Evolutionary conservation across 164 flowering plant genomes (phyloP).

Genomic region (Hamamelis virginiana): DNA sequence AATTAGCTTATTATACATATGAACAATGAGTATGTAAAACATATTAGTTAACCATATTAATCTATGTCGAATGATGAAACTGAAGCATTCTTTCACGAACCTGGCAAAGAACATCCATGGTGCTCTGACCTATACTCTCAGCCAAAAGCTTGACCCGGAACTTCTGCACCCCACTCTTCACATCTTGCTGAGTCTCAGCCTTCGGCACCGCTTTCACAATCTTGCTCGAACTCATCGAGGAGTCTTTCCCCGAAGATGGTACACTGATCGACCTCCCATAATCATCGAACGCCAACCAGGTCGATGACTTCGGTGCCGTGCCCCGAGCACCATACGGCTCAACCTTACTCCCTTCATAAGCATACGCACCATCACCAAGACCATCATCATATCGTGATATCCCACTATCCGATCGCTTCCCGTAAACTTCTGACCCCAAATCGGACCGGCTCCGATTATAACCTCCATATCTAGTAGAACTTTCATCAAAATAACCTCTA

Average conservation of each 20-base stretch:
- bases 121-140: slow-evolving; percentile 72
- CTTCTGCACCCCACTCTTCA: slow-evolving; percentile 81
- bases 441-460: slow-evolving; percentile 29
- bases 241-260: slow-evolving; percentile 30
- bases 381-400: slow-evolving; percentile 33
- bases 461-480: slow-evolving; percentile 30
- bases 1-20: too few relatives aligned
- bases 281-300: slow-evolving; percentile 75
- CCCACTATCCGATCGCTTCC: slow-evolving; percentile 33
- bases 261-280: slow-evolving; percentile 69
- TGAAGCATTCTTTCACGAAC: slow-evolving; percentile 30
- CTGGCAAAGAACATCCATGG: slow-evolving; percentile 98
- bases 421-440: slow-evolving; percentile 37
- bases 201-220: slow-evolving; percentile 88
- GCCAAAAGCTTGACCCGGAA: slow-evolving; percentile 88
- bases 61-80: background rate
- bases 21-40: too few relatives aligned
- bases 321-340: slow-evolving; percentile 95
- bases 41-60: too few relatives aligned
- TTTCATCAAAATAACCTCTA: slow-evolving; percentile 42
- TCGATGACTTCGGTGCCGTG: slow-evolving; percentile 64
- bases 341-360: slow-evolving; percentile 67
- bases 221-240: slow-evolving; percentile 34
- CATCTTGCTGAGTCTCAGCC: slow-evolving; percentile 73
- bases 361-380: slow-evolving; percentile 70